Percentiles rank a stretch among this genome's conserved stretches.
phyloP scores from a whole-genome alignment of 2,329 filamentous ascomycete species.

The Aspergillus ibericus region DNA sequence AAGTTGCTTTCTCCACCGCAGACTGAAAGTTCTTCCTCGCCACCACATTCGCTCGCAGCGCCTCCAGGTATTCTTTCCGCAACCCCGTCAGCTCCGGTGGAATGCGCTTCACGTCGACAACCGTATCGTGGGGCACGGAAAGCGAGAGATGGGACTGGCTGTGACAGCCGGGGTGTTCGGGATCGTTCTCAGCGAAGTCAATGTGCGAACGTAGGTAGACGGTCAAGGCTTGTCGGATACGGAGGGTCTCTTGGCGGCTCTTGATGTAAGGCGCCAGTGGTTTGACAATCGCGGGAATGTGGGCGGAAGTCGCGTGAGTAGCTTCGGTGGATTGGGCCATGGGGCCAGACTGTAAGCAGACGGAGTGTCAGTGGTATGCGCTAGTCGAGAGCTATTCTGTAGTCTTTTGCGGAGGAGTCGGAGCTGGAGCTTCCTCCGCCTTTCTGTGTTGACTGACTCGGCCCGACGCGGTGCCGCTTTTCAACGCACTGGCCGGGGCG shows the following conservation, averaged over 20 bases:
- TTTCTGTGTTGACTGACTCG: conserved; percentile 2
- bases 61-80: conserved; percentile 48
- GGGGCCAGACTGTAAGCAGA: neutral
- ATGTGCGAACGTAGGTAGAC: conserved; percentile 40
- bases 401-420: neutral
- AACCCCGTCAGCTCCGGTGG: conserved; percentile 42
- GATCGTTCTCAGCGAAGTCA: conserved; percentile 30
- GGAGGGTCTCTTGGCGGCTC: conserved; percentile 39
- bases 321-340: neutral
- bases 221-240: conserved; percentile 42
- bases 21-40: conserved; percentile 42
- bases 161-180: conserved; percentile 19
- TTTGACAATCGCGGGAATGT: conserved; percentile 38
- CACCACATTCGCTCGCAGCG: conserved; percentile 43
- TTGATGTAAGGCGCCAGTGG: conserved; percentile 42
- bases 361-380: neutral
- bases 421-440: conserved; percentile 2
- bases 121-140: conserved; percentile 34
- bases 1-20: conserved; percentile 33
- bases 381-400: neutral
- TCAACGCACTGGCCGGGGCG: neutral
- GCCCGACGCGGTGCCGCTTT: conserved; percentile 7
- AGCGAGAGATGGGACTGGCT: conserved; percentile 36
- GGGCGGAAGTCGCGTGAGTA: conserved; percentile 10
- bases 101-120: conserved; percentile 35